Evolutionary conservation across 129 eudicot species (phyloP).

Genomic region (Chrysanthemum seticuspe): DNA sequence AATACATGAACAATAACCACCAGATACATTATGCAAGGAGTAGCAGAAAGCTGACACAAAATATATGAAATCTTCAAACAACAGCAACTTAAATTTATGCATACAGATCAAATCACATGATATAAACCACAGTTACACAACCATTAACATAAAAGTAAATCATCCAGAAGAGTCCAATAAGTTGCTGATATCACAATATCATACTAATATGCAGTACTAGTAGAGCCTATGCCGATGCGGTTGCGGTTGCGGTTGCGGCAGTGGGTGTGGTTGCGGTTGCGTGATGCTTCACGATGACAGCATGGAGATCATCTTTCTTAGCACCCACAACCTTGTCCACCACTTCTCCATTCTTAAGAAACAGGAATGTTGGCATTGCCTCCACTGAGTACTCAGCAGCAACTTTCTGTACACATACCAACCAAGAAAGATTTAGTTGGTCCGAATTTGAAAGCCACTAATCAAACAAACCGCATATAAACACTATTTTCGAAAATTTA

Average conservation of each 20-base stretch:
- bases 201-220: background rate
- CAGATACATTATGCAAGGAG: background rate
- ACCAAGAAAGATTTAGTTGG: background rate
- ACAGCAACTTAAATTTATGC: constrained; percentile 38
- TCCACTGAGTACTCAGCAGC: constrained; percentile 52
- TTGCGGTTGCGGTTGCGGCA: constrained; percentile 1
- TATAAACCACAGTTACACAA: constrained; percentile 7
- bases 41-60: background rate
- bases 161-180: background rate
- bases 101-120: constrained; percentile 13
- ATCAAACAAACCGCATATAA: background rate
- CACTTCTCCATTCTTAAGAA: constrained; percentile 53
- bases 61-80: background rate
- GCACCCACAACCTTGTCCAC: constrained; percentile 83
- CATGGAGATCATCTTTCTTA: constrained; percentile 49
- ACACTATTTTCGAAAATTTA: constrained; percentile 10
- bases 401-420: constrained; percentile 38
- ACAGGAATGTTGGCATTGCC: constrained; percentile 89
- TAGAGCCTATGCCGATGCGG: constrained; percentile 30
- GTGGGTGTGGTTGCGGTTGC: background rate
- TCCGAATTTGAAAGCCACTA: background rate
- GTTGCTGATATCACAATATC: constrained; percentile 11
- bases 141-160: constrained; percentile 9
- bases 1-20: background rate
- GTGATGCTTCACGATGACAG: constrained; percentile 38